Conservation (phyloP, 768 basidiomycete species). For the Cystobasidium ongulense region DNA sequence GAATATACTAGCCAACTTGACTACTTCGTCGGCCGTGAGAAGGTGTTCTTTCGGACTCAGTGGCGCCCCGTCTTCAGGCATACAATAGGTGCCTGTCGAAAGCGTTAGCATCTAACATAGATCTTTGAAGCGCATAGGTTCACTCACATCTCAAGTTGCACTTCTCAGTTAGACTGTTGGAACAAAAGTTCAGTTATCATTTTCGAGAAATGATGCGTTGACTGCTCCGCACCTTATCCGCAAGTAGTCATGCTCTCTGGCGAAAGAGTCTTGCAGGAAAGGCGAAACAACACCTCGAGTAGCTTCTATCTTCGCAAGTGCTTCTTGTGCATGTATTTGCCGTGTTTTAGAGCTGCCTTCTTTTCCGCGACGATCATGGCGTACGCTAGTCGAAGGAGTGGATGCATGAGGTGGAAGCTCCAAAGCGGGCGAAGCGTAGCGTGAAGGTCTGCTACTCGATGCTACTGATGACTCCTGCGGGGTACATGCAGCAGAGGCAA, state of each 20-base stretch:
- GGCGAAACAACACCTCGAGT: slow-evolving; percentile 34
- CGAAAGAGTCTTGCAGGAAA: slow-evolving; percentile 37
- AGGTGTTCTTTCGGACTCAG: slow-evolving; percentile 63
- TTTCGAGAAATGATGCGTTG: no score
- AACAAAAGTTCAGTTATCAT: background rate
- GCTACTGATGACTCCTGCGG: background rate
- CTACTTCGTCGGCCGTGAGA: slow-evolving; percentile 66
- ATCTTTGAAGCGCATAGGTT: no score
- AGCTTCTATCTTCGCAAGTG: slow-evolving; percentile 28
- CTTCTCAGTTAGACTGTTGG: slow-evolving; percentile 62
- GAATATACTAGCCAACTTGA: slow-evolving; percentile 66
- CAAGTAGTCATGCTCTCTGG: slow-evolving; percentile 63
- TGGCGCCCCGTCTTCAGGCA: slow-evolving; percentile 72
- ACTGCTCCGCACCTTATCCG: slow-evolving; percentile 58
- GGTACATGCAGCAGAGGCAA: background rate
- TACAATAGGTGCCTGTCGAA: slow-evolving; percentile 72
- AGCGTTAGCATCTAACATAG: background rate
- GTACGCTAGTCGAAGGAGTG: background rate
- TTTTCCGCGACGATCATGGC: background rate
- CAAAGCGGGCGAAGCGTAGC: background rate
- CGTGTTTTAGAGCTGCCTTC: background rate
- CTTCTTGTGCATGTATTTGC: background rate
- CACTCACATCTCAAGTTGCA: slow-evolving; percentile 74
- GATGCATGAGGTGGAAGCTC: background rate
- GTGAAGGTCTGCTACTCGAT: background rate